Conservation (phyloP, 805 yeast species). For the Debaryomyces prosopidis region DNA sequence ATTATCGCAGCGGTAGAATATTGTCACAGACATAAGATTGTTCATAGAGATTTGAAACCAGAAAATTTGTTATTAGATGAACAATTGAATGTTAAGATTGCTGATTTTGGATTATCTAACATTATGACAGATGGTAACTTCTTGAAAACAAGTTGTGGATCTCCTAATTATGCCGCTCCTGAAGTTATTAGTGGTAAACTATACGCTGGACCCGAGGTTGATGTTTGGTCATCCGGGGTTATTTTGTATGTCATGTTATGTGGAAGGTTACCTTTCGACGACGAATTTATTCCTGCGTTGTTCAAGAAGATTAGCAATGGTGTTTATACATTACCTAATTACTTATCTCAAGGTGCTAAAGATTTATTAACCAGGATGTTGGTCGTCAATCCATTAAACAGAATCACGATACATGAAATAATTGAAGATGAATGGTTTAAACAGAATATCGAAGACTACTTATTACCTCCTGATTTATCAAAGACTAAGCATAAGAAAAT, state of each 20-base stretch:
- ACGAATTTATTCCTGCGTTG: constrained; percentile 90
- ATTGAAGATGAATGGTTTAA: constrained; percentile 95
- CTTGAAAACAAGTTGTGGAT: constrained; percentile 91
- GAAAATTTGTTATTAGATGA: constrained; percentile 90
- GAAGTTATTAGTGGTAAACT: constrained; percentile 93
- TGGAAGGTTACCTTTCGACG: constrained; percentile 94
- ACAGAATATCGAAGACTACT: constrained; percentile 74
- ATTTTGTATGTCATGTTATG: constrained; percentile 93
- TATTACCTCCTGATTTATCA: constrained; percentile 58
- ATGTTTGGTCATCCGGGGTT: constrained; percentile 97
- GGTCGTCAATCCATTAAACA: constrained; percentile 89
- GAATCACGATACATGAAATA: constrained; percentile 90
- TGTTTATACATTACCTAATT: constrained; percentile 86
- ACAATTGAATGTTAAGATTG: constrained; percentile 87
- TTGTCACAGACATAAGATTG: constrained; percentile 95
- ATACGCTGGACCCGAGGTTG: constrained; percentile 98
- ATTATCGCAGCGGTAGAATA: constrained; percentile 95
- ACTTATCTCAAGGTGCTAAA: constrained; percentile 82
- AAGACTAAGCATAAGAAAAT: constrained; percentile 36
- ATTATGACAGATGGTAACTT: constrained; percentile 98
- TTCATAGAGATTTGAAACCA: constrained; percentile 94
- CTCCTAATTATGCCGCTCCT: constrained; percentile 97
- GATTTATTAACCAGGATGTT: constrained; percentile 83
- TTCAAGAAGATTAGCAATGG: constrained; percentile 93
- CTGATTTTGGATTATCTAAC: constrained; percentile 92